Evolutionary conservation across 371 early-diverging fungal genomes (phyloP).

Genomic region (Mucor circinelloides): DNA sequence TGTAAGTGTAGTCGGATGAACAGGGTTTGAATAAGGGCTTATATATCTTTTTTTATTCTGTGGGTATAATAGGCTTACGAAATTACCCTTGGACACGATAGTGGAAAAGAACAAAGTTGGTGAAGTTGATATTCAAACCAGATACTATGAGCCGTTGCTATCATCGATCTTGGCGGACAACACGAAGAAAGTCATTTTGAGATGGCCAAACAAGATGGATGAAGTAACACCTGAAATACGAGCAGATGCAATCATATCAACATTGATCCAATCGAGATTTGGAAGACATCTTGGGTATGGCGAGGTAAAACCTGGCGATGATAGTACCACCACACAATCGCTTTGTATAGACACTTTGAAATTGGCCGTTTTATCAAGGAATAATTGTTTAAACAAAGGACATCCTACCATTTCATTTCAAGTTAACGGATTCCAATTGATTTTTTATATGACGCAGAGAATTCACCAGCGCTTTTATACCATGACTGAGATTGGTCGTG

Average conservation of each 20-base stretch:
- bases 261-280: slow-evolving; percentile 2
- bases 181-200: slow-evolving; percentile 19
- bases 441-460: too few relatives aligned
- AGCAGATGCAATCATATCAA: slow-evolving; percentile 22
- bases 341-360: slow-evolving; percentile 1
- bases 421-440: too few relatives aligned
- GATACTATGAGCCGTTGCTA: slow-evolving; percentile 27
- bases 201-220: slow-evolving; percentile 23
- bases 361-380: too few relatives aligned
- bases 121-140: slow-evolving; percentile 25
- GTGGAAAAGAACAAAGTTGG: slow-evolving; percentile 25
- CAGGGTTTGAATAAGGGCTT: slow-evolving; percentile 16
- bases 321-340: neutral
- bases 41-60: slow-evolving; percentile 10
- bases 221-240: slow-evolving; percentile 14
- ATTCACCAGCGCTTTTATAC: too few relatives aligned
- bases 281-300: too few relatives aligned
- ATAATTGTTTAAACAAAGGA: too few relatives aligned
- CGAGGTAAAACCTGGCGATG: too few relatives aligned
- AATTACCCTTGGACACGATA: slow-evolving; percentile 6
- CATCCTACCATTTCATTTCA: too few relatives aligned
- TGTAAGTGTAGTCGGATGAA: slow-evolving; percentile 24
- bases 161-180: slow-evolving; percentile 16
- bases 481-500: too few relatives aligned
- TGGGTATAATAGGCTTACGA: slow-evolving; percentile 16